Evolutionary conservation across 345 rosid genomes (phyloP), one percentile per base, ranked within the genome.

Genomic region (Salix udensis): DNA sequence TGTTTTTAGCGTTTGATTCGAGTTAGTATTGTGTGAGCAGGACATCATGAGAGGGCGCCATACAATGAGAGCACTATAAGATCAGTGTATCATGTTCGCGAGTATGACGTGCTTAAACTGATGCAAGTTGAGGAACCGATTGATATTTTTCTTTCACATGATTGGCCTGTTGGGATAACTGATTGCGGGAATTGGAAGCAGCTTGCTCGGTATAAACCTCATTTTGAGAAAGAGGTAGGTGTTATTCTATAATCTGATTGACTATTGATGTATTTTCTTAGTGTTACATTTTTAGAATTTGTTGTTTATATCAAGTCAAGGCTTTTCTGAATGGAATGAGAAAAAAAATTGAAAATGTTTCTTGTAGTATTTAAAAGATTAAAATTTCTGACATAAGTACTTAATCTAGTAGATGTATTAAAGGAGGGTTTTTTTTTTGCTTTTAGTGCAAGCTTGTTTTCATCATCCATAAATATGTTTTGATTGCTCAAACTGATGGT

Each of bases 161-260:
- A 96, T 80, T 96, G 99, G 98, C 98, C 97, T 74, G 85, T 88
- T 83, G 97, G 97, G 36, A 90, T 93, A 71, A 89, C 96, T 84
- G 96, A 96, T 75, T 91, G 80, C 78, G 96, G 94, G 78, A 83
- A 96, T 76, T 87, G 89, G 80, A 69, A 80, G 72, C 68, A 89
- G 79, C 99, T 93, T 80, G 82, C 89, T 77, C 85, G 65, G 19
- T 60, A 80, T 42, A 96, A 96, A 67, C 87, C 67, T 21, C 67
- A 84, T 82, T 92, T 95, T 48, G 86, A 85, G 67, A 68, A 87
- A 74, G 97, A 94, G 97, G 98, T 90, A 76, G 74, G 58, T 70
- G 16, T 68, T n/a, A 6, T 39, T 36, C 31, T 48, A 21, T 77
- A 12, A 24, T n/a, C 8, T 30, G 53, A 28, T 40, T 4, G 28